Conservation (phyloP, 805 yeast genomes). For the Candida nanaspora region DNA sequence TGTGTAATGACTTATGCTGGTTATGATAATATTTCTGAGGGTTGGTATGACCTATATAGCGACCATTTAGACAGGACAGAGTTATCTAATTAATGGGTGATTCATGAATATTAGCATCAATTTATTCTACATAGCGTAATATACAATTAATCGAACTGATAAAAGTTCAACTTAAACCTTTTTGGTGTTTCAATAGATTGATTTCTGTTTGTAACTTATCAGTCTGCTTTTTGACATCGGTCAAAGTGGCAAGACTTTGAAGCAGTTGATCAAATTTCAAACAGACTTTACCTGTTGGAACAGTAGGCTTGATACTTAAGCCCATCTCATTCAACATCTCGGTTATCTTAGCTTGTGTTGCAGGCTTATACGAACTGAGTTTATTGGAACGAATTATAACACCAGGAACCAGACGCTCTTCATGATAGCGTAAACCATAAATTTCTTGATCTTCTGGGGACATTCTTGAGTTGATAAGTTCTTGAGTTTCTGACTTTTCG, state of each 20-base stretch:
- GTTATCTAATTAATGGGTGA: too few species aligned
- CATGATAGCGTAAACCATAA: constrained; percentile 76
- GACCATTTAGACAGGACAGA: too few species aligned
- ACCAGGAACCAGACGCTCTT: constrained; percentile 70
- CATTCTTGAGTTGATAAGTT: constrained; percentile 45
- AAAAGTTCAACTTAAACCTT: constrained; percentile 11
- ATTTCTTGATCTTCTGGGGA: constrained; percentile 75
- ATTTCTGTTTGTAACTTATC: constrained; percentile 85
- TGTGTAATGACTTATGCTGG: not conserved
- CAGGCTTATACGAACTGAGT: constrained; percentile 72
- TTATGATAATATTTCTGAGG: not conserved
- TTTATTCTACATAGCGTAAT: too few species aligned
- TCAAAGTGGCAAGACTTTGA: constrained; percentile 58
- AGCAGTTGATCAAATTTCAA: constrained; percentile 70
- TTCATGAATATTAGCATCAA: too few species aligned
- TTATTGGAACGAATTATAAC: constrained; percentile 76
- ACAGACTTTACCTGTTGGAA: constrained; percentile 79
- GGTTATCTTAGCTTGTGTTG: constrained; percentile 54
- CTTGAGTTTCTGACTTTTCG: constrained; percentile 20
- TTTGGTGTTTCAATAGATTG: constrained; percentile 34
- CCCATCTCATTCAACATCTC: constrained; percentile 71
- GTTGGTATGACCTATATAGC: not conserved
- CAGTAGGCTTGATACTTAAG: constrained; percentile 72
- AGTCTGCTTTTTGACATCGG: constrained; percentile 79
- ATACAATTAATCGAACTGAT: too few species aligned